A percentile compares a stretch with the other conserved stretches of the same genome.
Conservation (phyloP, 2,329 filamentous ascomycete genomes). For the Hypoxylon sp. region DNA sequence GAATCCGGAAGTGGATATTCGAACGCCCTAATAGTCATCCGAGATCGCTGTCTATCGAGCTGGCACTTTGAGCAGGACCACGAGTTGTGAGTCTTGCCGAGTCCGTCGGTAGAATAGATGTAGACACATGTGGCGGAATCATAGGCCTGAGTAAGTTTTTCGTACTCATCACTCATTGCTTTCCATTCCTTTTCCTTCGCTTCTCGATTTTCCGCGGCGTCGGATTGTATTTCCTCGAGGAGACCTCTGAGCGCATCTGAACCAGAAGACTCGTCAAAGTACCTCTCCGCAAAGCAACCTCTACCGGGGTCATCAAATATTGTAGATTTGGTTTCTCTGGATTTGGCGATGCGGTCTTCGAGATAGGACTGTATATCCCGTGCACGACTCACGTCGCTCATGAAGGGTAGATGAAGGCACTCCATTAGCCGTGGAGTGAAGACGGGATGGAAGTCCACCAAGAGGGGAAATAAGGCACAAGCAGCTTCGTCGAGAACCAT, state of each 20-base stretch:
- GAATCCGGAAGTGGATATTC: constrained; percentile 52
- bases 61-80: constrained; percentile 49
- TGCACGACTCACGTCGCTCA: constrained; percentile 59
- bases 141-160: constrained; percentile 44
- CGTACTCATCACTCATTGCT: constrained; percentile 42
- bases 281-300: constrained; percentile 58
- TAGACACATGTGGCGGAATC: constrained; percentile 46
- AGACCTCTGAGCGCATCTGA: constrained; percentile 31
- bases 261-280: constrained; percentile 49
- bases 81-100: constrained; percentile 36
- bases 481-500: constrained; percentile 59
- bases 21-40: constrained; percentile 49
- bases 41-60: constrained; percentile 39
- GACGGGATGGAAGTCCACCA: constrained; percentile 59
- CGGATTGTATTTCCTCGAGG: constrained; percentile 36
- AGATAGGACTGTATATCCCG: constrained; percentile 59
- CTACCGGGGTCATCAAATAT: constrained; percentile 56
- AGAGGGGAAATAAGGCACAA: constrained; percentile 52
- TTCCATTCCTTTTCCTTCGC: constrained; percentile 48
- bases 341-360: constrained; percentile 44
- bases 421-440: constrained; percentile 60
- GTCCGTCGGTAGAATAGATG: constrained; percentile 27
- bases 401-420: constrained; percentile 57
- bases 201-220: constrained; percentile 26
- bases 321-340: constrained; percentile 43